Percentiles rank a stretch among this genome's conserved stretches.
Conservation (phyloP, 176 grass and related monocot genomes). For the Oryza officinalis region DNA sequence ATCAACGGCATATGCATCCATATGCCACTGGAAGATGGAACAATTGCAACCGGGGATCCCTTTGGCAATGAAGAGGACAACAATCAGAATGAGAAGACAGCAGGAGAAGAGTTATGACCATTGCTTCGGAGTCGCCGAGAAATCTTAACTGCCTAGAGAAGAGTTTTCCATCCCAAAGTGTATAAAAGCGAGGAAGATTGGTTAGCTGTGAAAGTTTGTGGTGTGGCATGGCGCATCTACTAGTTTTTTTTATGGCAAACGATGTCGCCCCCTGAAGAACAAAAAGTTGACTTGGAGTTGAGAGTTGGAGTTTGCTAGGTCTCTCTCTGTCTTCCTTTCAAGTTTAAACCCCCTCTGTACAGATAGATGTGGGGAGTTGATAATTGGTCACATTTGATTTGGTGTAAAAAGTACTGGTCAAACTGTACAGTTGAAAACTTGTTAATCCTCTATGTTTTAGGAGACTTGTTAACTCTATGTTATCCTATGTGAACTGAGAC, state of each 20-base stretch:
- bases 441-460: constrained; percentile 10
- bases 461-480: not conserved
- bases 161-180: constrained; percentile 47
- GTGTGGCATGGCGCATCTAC: constrained; percentile 51
- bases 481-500: constrained; percentile 5
- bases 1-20: constrained; percentile 61
- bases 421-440: constrained; percentile 36
- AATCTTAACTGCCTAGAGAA: constrained; percentile 43
- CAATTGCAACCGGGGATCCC: constrained; percentile 15
- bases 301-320: constrained; percentile 36
- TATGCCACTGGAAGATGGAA: constrained; percentile 48
- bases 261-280: constrained; percentile 46
- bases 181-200: constrained; percentile 56
- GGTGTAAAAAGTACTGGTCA: constrained; percentile 39
- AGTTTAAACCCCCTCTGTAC: constrained; percentile 24
- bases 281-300: constrained; percentile 25
- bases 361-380: constrained; percentile 35
- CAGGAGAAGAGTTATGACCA: constrained; percentile 33
- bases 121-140: not conserved
- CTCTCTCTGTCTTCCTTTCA: not conserved
- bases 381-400: constrained; percentile 40
- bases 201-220: constrained; percentile 36
- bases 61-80: constrained; percentile 47
- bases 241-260: constrained; percentile 46
- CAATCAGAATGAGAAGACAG: constrained; percentile 23